Percentiles rank a stretch among this genome's conserved stretches.
phyloP scores from a whole-genome alignment of 1,284 basidiomycete species.

The Sporisorium graminicola region DNA sequence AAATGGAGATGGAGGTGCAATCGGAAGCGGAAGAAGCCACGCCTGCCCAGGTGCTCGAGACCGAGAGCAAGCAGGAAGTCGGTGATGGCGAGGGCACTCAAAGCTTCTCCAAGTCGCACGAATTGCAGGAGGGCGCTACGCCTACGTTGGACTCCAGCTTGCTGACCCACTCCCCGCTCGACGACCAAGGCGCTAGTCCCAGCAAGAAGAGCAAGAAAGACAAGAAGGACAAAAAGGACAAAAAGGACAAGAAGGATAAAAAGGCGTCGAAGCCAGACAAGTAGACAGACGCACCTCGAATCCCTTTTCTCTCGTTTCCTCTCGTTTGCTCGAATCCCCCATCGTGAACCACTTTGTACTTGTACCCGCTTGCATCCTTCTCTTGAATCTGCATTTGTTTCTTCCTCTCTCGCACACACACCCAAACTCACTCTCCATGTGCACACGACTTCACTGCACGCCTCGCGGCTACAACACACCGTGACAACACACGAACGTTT shows the following conservation, averaged over 20 bases:
- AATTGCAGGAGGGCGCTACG: conserved; percentile 5
- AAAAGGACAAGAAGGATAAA: conserved; percentile 23
- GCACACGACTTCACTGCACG: too few species aligned
- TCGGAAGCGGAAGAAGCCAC: not conserved
- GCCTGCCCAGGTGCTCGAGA: conserved; percentile 5
- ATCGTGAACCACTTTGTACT: conserved; percentile 2
- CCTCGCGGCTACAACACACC: too few species aligned
- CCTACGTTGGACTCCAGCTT: conserved; percentile 13
- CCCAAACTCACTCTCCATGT: not conserved
- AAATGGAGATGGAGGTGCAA: too few species aligned
- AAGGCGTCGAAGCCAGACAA: conserved; percentile 20
- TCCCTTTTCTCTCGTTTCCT: not conserved
- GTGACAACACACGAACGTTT: too few species aligned
- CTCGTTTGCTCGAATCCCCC: not conserved
- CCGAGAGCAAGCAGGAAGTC: not conserved
- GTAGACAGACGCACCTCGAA: not conserved
- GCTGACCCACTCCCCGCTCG: not conserved
- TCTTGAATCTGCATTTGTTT: conserved; percentile 6
- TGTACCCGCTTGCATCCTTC: conserved; percentile 5
- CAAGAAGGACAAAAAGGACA: conserved; percentile 30
- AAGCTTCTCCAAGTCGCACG: conserved; percentile 13
- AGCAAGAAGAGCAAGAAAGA: conserved; percentile 23
- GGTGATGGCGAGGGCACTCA: conserved; percentile 6
- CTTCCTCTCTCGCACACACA: not conserved
- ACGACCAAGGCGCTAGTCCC: not conserved